phyloP scores from a whole-genome alignment of 1,284 basidiomycete genomes.

The Acaromyces ingoldii region DNA sequence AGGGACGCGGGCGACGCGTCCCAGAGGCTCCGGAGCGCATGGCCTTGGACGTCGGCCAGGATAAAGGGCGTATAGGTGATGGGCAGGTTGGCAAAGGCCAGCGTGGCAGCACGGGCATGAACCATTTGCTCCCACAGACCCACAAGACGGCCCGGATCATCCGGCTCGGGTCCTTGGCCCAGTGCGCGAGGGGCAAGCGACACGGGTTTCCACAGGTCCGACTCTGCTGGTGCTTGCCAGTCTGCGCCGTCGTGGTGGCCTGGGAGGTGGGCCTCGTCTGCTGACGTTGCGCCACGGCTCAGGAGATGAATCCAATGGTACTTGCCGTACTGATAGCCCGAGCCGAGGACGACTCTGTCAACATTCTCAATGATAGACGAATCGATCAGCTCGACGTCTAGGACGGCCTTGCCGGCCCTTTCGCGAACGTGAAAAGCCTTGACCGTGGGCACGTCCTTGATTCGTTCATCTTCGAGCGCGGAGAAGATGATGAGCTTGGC shows the following conservation, averaged over 20 bases:
- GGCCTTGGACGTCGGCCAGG: slow-evolving; percentile 20
- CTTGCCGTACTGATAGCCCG: slow-evolving; percentile 25
- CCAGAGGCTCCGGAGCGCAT: slow-evolving; percentile 27
- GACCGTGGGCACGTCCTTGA: slow-evolving; percentile 33
- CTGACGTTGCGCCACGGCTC: slow-evolving; percentile 9
- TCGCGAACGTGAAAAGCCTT: slow-evolving; percentile 14
- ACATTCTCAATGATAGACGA: slow-evolving; percentile 21
- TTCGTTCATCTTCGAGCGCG: slow-evolving; percentile 26
- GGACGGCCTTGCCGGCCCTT: slow-evolving; percentile 3
- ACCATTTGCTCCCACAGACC: slow-evolving; percentile 16
- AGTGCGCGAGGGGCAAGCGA: slow-evolving; percentile 20
- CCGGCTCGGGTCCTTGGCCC: not conserved
- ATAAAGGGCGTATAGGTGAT: slow-evolving; percentile 27
- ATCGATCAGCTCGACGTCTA: slow-evolving; percentile 25
- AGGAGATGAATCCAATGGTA: slow-evolving; percentile 31
- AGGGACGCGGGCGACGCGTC: slow-evolving; percentile 18
- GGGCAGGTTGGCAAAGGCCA: slow-evolving; percentile 28
- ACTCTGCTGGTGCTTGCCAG: slow-evolving; percentile 6
- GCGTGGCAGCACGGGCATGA: slow-evolving; percentile 12
- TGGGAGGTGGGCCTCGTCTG: not conserved
- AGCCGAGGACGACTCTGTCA: slow-evolving; percentile 28
- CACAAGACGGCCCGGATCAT: slow-evolving; percentile 1
- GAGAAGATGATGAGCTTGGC: slow-evolving; percentile 23
- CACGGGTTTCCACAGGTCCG: slow-evolving; percentile 12
- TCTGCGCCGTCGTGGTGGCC: not conserved